These are phyloP conservation scores for Thalassiosira livingstoniorum DNA, from an alignment of 352 stramenopile genomes.

Conservation along the genomic window DNA sequence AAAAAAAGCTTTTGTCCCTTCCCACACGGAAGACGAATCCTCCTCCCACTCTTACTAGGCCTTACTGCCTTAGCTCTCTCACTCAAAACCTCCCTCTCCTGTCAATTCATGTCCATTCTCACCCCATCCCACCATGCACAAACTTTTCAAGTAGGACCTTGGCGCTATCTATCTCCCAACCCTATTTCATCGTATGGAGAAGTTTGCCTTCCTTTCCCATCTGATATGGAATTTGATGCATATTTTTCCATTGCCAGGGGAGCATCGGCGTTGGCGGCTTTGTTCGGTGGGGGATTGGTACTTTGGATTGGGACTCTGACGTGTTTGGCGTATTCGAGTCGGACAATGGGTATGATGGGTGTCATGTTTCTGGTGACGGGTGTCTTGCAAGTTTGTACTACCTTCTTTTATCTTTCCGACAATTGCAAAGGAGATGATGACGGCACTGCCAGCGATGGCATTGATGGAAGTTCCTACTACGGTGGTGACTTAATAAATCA, in stretches of 20 bases:
- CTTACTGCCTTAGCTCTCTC: constrained; percentile 31
- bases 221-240: constrained; percentile 25
- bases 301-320: constrained; percentile 46
- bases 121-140: neutral
- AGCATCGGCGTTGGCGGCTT: constrained; percentile 28
- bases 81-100: constrained; percentile 26
- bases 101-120: constrained; percentile 48
- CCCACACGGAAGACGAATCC: constrained; percentile 33
- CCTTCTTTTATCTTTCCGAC: constrained; percentile 29
- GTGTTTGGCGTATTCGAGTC: constrained; percentile 26
- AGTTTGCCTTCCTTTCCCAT: constrained; percentile 39
- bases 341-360: constrained; percentile 20
- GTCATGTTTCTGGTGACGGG: constrained; percentile 20
- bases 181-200: constrained; percentile 18
- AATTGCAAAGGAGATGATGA: constrained; percentile 44
- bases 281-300: constrained; percentile 32
- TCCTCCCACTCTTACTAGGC: constrained; percentile 34
- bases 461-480: too few species aligned
- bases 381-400: constrained; percentile 24
- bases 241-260: constrained; percentile 33
- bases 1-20: constrained; percentile 39
- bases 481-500: neutral
- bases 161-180: constrained; percentile 37
- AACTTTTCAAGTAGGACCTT: constrained; percentile 43
- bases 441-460: too few species aligned